These are phyloP conservation scores for Leptodontidium sp. DNA, from an alignment of 2,329 filamentous ascomycete species.

Conservation along the genomic window DNA sequence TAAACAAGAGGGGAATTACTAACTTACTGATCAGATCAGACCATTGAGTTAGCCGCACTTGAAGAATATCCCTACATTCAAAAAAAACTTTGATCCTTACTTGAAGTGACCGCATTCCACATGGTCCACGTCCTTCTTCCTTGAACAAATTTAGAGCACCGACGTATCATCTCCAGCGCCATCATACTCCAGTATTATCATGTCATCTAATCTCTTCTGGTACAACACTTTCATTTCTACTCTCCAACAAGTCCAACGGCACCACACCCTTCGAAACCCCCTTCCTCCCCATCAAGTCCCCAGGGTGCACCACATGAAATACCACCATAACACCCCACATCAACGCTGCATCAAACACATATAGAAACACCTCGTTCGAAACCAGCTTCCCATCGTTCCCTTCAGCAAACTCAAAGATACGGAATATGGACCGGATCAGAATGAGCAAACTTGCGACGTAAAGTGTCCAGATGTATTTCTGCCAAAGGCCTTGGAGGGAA, in stretches of 20 bases:
- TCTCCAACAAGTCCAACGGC: background rate
- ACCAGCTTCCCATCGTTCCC: background rate
- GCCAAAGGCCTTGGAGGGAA: slow-evolving; percentile 6
- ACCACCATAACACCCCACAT: slow-evolving; percentile 14
- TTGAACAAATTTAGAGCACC: too few species aligned
- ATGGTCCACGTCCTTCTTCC: too few species aligned
- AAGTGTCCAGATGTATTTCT: slow-evolving; percentile 11
- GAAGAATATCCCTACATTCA: too few species aligned
- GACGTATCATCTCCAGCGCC: background rate
- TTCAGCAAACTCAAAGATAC: slow-evolving; percentile 8
- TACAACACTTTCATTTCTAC: background rate
- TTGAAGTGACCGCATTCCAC: too few species aligned
- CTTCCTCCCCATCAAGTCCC: slow-evolving; percentile 10
- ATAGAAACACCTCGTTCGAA: slow-evolving; percentile 9
- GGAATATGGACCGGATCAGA: slow-evolving; percentile 15
- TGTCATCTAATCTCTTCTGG: background rate
- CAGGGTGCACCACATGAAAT: slow-evolving; percentile 14
- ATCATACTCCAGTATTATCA: background rate
- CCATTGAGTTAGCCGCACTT: too few species aligned
- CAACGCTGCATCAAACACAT: slow-evolving; percentile 11
- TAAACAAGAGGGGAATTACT: too few species aligned
- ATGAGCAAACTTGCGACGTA: slow-evolving; percentile 12
- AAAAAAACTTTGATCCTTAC: too few species aligned
- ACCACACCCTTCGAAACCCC: background rate
- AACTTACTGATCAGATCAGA: too few species aligned